Evolutionary conservation across 805 yeast species (phyloP).

Genomic region (Sugiyamaella lignohabitans): DNA sequence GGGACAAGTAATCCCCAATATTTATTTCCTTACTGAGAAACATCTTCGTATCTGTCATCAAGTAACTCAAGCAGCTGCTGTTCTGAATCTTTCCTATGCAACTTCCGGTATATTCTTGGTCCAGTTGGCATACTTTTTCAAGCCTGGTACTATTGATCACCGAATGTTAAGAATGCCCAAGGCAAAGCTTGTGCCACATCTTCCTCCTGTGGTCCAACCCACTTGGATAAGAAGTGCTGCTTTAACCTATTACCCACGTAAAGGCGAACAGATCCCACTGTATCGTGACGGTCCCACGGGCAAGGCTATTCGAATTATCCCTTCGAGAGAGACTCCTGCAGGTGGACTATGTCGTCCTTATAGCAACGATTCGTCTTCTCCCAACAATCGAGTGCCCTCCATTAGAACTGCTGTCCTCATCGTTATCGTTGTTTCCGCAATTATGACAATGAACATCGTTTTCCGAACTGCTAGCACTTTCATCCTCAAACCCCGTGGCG

Average conservation of each 20-base stretch:
- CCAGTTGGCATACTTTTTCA: conserved; percentile 44
- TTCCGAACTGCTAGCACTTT: not conserved
- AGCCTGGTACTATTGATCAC: conserved; percentile 48
- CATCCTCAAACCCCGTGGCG: not conserved
- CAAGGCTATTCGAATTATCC: conserved; percentile 2
- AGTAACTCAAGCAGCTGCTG: conserved; percentile 46
- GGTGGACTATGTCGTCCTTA: conserved; percentile 1
- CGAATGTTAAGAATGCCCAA: conserved; percentile 16
- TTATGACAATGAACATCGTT: conserved; percentile 3
- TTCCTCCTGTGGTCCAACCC: conserved; percentile 2
- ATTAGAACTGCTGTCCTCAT: not conserved
- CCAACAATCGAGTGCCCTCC: not conserved
- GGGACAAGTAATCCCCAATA: conserved; percentile 54
- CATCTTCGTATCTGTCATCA: conserved; percentile 47
- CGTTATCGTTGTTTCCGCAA: not conserved
- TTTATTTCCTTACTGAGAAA: conserved; percentile 44
- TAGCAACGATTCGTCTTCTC: not conserved
- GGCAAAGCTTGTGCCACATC: not conserved
- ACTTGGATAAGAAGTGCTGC: conserved; percentile 3
- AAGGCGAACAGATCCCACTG: not conserved
- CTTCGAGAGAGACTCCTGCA: conserved; percentile 3
- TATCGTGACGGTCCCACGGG: not conserved
- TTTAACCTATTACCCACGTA: not conserved
- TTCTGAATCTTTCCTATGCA: conserved; percentile 46
- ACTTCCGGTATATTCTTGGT: conserved; percentile 46